These are phyloP conservation scores for Starmerella stellata DNA, from an alignment of 805 yeast genomes.

Conservation along the genomic window DNA sequence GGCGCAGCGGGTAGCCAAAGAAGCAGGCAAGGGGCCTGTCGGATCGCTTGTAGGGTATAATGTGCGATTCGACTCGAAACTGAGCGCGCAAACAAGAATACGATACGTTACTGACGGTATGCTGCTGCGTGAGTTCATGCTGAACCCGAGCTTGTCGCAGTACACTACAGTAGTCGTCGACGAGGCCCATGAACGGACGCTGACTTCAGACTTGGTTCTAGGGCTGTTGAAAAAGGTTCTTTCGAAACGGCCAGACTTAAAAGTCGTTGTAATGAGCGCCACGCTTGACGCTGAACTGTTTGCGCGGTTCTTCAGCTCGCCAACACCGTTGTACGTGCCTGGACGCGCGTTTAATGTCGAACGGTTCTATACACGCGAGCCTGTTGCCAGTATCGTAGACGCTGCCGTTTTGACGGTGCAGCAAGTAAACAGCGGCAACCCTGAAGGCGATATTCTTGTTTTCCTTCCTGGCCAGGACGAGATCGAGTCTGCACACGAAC, in stretches of 20 bases:
- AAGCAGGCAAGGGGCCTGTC: slow-evolving; percentile 44
- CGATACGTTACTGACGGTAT: slow-evolving; percentile 94
- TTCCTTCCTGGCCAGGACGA: slow-evolving; percentile 96
- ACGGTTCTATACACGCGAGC: slow-evolving; percentile 41
- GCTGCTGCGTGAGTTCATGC: slow-evolving; percentile 79
- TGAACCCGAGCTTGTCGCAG: slow-evolving; percentile 41
- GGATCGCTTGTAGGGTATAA: slow-evolving; percentile 84
- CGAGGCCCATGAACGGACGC: slow-evolving; percentile 96
- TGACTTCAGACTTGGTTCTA: slow-evolving; percentile 71
- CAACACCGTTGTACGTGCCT: slow-evolving; percentile 58
- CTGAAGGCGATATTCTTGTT: slow-evolving; percentile 76
- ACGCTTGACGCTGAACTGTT: slow-evolving; percentile 83
- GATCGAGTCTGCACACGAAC: slow-evolving; percentile 63
- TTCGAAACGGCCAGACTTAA: slow-evolving; percentile 36
- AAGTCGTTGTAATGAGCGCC: slow-evolving; percentile 84
- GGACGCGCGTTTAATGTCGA: slow-evolving; percentile 82
- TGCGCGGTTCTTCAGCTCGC: slow-evolving; percentile 45
- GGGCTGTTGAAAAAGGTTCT: slow-evolving; percentile 68
- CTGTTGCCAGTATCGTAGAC: slow-evolving; percentile 72
- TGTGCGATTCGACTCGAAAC: slow-evolving; percentile 70
- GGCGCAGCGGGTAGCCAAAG: slow-evolving; percentile 84
- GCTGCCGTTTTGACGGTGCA: slow-evolving; percentile 52
- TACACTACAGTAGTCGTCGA: slow-evolving; percentile 72
- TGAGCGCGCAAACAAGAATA: slow-evolving; percentile 42
- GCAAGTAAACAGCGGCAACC: slow-evolving; percentile 65